Conservation (phyloP, 257 asterid genomes). For the Gentiana dahurica region DNA sequence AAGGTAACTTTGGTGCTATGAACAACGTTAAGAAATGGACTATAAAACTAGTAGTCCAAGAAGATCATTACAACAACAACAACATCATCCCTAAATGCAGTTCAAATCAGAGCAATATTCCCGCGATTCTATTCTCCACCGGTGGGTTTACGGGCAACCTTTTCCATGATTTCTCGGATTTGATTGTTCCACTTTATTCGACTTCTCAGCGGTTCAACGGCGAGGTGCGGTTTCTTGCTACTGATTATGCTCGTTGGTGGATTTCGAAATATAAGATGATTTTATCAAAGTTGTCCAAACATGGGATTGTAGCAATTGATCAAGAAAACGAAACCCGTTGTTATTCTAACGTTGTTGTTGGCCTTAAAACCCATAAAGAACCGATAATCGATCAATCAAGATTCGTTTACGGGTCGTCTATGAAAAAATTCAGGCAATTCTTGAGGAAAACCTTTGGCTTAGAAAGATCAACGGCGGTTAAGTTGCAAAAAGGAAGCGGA, state of each 20-base stretch:
- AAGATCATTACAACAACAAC: neutral
- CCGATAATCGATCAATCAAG: constrained; percentile 26
- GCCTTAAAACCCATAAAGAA: constrained; percentile 39
- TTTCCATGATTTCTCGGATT: constrained; percentile 65
- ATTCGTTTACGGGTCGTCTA: constrained; percentile 15
- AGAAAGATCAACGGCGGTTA: constrained; percentile 20
- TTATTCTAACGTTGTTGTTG: constrained; percentile 29
- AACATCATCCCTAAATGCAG: constrained; percentile 34
- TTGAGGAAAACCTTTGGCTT: constrained; percentile 41
- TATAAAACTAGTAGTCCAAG: constrained; percentile 19
- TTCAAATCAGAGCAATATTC: constrained; percentile 18
- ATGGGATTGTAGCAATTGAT: constrained; percentile 37
- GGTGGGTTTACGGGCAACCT: constrained; percentile 61
- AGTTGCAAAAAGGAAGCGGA: constrained; percentile 3
- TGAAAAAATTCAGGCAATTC: constrained; percentile 38
- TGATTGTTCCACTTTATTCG: constrained; percentile 45
- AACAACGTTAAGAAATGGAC: constrained; percentile 47
- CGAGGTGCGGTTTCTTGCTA: constrained; percentile 49
- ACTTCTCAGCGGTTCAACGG: constrained; percentile 27
- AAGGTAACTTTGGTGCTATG: constrained; percentile 27
- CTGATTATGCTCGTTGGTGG: constrained; percentile 60
- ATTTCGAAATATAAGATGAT: constrained; percentile 24
- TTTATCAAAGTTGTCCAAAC: constrained; percentile 26
- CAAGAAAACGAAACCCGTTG: constrained; percentile 33
- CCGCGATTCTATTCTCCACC: constrained; percentile 54